Evolutionary conservation across 495 filamentous ascomycete species (phyloP), one percentile per base, ranked within the genome.

Genomic region (Aspergillus biplanus): DNA sequence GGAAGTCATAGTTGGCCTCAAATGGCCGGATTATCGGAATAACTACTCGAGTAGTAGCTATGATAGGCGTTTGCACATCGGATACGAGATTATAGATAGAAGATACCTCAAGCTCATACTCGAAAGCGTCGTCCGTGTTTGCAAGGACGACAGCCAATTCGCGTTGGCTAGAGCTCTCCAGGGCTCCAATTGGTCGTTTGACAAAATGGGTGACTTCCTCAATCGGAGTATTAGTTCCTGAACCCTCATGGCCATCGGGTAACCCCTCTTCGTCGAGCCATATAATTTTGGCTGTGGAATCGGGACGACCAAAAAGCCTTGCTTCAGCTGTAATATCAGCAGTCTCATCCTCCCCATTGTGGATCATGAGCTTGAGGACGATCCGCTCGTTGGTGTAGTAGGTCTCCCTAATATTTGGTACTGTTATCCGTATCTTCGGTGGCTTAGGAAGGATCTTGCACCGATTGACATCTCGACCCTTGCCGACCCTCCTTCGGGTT

Each of bases 331-430:
- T 85, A 11, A 88, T 85, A 60, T 88, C 84, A 5, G 91, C 88
- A 33, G 89, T 85, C 44, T 91, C 89, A 9, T 93, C 91, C 76
- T 99, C 95, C 62, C 87, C 88, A 60, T 99, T 99, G 27, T 85
- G 67, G 16, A 97, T 77, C 33, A 89, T 83, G 42, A 98, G 80
- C 15, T 81, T 77, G 49, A 98, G 73, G 8, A 68, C 68, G 46
- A 97, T 82, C 2, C 75, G 69, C 75, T 99, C 95, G 69, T 94
- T 88, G 3, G 88, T 89, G 68, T 96, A 98, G 73, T 95, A 96
- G 35, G 89, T 86, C 27, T 85, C 79, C 59, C 80, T 78, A 50
- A 89, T 74, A 50, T 85, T 82, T 3, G 83, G 77, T 21, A 90
- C 73, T 32, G 78, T 81, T 37, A 98, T 83, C 62, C 90, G 86